Conservation (phyloP, 1,139 yeast genomes). For the Suhomyces kunorum region DNA sequence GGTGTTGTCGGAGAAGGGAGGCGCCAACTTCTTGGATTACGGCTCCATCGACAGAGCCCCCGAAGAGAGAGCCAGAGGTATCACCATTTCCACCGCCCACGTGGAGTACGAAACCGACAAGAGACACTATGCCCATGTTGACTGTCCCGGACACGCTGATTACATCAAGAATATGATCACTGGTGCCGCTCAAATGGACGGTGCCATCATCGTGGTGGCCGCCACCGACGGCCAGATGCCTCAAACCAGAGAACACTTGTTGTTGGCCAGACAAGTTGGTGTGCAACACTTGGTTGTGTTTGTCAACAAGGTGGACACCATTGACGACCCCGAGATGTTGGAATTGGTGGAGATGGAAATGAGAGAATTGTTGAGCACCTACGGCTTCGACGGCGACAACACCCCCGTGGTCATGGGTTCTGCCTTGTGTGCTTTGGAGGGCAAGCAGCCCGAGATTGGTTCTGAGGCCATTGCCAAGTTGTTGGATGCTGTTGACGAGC, state of each 20-base stretch:
- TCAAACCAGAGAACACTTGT: conserved; percentile 97
- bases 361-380: conserved; percentile 89
- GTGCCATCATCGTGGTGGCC: conserved; percentile 98
- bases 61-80: conserved; percentile 99
- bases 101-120: conserved; percentile 68
- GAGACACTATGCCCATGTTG: conserved; percentile 37
- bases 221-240: conserved; percentile 99
- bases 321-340: conserved; percentile 98
- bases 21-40: conserved; percentile 92
- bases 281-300: conserved; percentile 96
- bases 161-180: conserved; percentile 98
- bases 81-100: conserved; percentile 96
- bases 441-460: conserved; percentile 89
- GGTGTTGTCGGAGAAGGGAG: conserved; percentile 84
- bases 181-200: conserved; percentile 99
- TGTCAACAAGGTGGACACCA: conserved; percentile 96
- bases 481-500: conserved; percentile 88
- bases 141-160: conserved; percentile 94
- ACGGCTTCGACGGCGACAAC: conserved; percentile 98
- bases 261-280: conserved; percentile 99
- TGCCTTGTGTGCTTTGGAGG: conserved; percentile 95
- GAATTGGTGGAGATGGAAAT: conserved; percentile 99
- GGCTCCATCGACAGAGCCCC: conserved; percentile 96
- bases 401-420: conserved; percentile 99
- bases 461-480: conserved; percentile 77